A percentile compares a stretch with the other conserved stretches of the same genome.
These are phyloP conservation scores for Coemansia sp. DNA, from an alignment of 192 early-diverging fungal species.

Conservation along the genomic window DNA sequence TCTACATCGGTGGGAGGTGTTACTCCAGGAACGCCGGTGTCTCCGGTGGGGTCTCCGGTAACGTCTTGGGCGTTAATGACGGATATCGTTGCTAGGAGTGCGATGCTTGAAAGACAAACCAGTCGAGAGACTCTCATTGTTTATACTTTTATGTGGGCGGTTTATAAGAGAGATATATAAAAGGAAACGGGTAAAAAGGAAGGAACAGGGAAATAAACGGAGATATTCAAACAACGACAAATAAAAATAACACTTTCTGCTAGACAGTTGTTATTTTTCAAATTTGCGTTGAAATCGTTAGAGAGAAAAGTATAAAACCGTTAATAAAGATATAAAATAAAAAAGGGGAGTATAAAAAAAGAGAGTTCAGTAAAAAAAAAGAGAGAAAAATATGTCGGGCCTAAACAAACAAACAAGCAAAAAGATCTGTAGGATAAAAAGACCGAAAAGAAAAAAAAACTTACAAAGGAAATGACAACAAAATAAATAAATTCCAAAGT, in stretches of 20 bases:
- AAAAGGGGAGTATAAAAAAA: neutral
- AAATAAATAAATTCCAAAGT: neutral
- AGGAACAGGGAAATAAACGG: neutral
- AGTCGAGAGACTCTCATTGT: neutral
- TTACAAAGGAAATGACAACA: neutral
- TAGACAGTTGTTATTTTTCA: conserved; percentile 1
- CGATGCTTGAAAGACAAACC: neutral
- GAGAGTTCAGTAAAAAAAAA: neutral
- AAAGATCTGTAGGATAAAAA: no score
- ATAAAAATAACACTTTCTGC: neutral
- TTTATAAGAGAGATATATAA: neutral
- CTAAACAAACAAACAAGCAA: neutral
- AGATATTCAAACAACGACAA: neutral
- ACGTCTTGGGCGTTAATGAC: neutral
- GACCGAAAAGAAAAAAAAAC: neutral
- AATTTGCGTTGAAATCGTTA: neutral
- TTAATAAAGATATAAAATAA: conserved; percentile 2
- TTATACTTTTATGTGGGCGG: neutral
- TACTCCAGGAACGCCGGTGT: neutral
- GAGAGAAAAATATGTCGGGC: neutral
- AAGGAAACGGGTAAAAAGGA: neutral
- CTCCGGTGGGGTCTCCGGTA: neutral
- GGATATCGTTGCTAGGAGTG: neutral
- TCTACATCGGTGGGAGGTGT: neutral
- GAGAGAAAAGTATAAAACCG: neutral